A percentile compares a stretch with the other conserved stretches of the same genome.
Conservation (phyloP, 768 basidiomycete species). For the Leucosporidium yakuticum region DNA sequence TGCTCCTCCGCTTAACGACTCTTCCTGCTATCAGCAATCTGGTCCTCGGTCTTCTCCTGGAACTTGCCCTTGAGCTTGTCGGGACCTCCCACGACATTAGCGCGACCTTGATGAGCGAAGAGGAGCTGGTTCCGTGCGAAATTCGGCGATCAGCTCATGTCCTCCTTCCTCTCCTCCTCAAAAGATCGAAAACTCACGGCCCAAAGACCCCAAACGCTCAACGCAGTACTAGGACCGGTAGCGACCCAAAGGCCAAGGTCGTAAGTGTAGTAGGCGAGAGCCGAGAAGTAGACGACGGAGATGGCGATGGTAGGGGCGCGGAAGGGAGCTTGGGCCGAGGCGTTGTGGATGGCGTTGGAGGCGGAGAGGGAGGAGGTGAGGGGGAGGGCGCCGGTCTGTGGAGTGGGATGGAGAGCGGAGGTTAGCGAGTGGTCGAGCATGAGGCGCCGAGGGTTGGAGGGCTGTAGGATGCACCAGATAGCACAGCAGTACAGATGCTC, state of each 20-base stretch:
- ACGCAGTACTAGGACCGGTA: background rate
- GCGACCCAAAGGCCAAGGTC: constrained; percentile 10
- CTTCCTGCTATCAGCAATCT: background rate
- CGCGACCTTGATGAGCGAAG: too few relatives aligned
- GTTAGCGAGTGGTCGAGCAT: background rate
- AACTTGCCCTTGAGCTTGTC: background rate
- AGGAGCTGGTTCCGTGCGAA: too few relatives aligned
- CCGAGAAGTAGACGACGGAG: constrained; percentile 14
- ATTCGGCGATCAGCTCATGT: too few relatives aligned
- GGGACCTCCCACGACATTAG: too few relatives aligned
- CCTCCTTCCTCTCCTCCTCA: too few relatives aligned
- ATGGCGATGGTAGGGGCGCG: constrained; percentile 17
- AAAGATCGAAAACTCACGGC: constrained; percentile 6
- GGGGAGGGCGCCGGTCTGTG: constrained; percentile 22
- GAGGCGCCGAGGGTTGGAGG: background rate
- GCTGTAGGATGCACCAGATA: too few relatives aligned
- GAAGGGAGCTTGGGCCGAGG: constrained; percentile 10
- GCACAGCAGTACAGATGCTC: too few relatives aligned
- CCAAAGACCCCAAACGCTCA: constrained; percentile 18
- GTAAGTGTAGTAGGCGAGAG: constrained; percentile 13
- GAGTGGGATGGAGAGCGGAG: background rate
- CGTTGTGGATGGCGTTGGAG: background rate
- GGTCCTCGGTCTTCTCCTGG: background rate
- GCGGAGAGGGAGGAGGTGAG: constrained; percentile 23
- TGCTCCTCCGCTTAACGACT: too few relatives aligned